Percentiles rank a stretch among this genome's conserved stretches.
These are phyloP conservation scores for Lathyrus oleraceus DNA, from an alignment of 306 rosid genomes.

Conservation along the genomic window DNA sequence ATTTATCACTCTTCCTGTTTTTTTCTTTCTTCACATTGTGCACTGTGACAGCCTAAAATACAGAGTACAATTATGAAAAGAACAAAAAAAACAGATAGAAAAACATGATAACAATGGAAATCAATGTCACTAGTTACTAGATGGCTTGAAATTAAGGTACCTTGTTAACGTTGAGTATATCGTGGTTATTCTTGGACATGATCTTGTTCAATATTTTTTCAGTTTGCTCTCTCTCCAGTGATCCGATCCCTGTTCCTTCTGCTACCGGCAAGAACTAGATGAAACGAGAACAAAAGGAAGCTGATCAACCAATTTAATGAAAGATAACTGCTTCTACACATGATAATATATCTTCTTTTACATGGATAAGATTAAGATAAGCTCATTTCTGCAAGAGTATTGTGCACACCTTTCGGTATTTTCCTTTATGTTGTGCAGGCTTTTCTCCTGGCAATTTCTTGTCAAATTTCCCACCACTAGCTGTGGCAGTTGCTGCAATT, in stretches of 20 bases:
- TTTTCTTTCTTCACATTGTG: constrained; percentile 78
- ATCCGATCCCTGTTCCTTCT: constrained; percentile 63
- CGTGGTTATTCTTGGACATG: constrained; percentile 78
- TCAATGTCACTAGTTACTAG: not conserved
- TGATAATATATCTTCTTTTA: not conserved
- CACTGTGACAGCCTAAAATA: constrained; percentile 69
- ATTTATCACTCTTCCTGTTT: constrained; percentile 45
- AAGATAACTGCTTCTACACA: constrained; percentile 11
- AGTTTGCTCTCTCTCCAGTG: constrained; percentile 76
- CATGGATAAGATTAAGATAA: constrained; percentile 18
- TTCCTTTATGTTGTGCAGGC: constrained; percentile 75
- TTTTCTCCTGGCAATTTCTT: constrained; percentile 84
- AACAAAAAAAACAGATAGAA: not conserved
- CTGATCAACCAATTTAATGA: constrained; percentile 15
- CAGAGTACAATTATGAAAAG: constrained; percentile 2
- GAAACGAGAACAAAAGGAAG: constrained; percentile 27
- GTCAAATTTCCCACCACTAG: constrained; percentile 97
- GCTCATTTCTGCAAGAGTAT: not conserved
- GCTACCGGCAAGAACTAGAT: constrained; percentile 85
- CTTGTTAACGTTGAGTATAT: constrained; percentile 79
- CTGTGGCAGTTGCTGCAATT: constrained; percentile 83
- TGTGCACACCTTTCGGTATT: constrained; percentile 68
- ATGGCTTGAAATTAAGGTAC: constrained; percentile 37
- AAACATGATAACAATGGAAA: constrained; percentile 11
- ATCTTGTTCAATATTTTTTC: constrained; percentile 84